Conservation (phyloP, 176 grass and related monocot genomes). For the Rhynchospora tenuis region DNA sequence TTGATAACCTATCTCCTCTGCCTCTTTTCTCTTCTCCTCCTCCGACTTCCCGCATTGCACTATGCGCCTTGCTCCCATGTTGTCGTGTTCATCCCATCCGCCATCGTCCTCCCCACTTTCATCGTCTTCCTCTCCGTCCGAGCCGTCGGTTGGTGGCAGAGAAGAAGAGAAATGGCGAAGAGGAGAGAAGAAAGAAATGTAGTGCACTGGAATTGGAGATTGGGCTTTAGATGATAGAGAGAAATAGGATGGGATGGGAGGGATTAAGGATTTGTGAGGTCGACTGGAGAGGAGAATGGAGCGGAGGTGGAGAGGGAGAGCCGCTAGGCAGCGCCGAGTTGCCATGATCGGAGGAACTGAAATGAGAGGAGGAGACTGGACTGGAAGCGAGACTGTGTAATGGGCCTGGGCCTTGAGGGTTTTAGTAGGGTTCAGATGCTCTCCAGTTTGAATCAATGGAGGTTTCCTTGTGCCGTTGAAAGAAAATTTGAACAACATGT, state of each 20-base stretch:
- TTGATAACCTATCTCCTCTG: conserved; percentile 72
- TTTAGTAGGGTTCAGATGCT: conserved; percentile 14
- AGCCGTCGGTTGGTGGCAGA: conserved; percentile 32
- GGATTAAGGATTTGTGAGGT: background rate
- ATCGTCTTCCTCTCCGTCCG: conserved; percentile 38
- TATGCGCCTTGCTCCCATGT: conserved; percentile 37
- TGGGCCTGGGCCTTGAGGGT: conserved; percentile 15
- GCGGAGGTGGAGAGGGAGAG: conserved; percentile 39
- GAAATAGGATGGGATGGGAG: background rate
- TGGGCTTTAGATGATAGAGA: background rate
- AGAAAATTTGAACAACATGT: background rate
- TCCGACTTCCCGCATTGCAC: conserved; percentile 72
- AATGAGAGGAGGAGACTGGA: background rate
- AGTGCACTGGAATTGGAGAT: background rate
- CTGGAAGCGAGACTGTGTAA: background rate
- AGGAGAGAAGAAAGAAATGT: conserved; percentile 17
- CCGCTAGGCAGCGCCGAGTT: conserved; percentile 58
- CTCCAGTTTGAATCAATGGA: background rate
- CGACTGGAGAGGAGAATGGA: conserved; percentile 9
- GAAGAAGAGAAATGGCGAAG: conserved; percentile 48
- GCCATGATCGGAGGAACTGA: conserved; percentile 45
- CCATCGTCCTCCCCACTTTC: conserved; percentile 41
- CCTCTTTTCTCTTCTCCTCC: conserved; percentile 73
- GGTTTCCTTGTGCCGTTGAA: background rate
- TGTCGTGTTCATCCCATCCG: conserved; percentile 34